Conservation (phyloP, 306 rosid genomes). For the Acacia melanoxylon region DNA sequence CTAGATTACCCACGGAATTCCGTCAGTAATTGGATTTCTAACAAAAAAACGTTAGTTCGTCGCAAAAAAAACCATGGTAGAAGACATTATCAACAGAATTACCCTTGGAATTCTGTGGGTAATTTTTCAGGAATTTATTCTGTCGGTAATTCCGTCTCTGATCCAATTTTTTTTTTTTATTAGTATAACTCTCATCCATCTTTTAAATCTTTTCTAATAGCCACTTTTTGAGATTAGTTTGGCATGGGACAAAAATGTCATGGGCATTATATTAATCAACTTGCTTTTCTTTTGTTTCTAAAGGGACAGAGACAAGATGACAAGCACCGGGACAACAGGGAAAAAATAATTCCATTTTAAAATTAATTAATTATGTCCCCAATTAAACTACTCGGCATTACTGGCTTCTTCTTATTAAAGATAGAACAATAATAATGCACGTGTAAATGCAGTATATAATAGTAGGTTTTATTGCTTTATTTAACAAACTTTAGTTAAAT, state of each 20-base stretch:
- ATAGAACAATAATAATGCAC: conserved; percentile 1
- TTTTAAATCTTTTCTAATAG: conserved; percentile 5
- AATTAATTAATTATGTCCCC: neutral
- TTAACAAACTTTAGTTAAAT: neutral
- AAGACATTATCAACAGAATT: too few species aligned
- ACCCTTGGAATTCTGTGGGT: too few species aligned
- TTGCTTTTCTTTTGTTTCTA: neutral
- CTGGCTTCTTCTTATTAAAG: conserved; percentile 11
- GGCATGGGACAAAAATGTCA: conserved; percentile 36
- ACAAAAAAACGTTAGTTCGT: too few species aligned
- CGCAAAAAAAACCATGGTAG: too few species aligned
- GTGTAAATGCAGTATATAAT: conserved; percentile 2
- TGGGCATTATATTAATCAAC: conserved; percentile 25
- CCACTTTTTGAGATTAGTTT: conserved; percentile 31
- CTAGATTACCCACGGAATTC: too few species aligned
- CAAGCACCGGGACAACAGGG: conserved; percentile 35
- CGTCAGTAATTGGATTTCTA: too few species aligned
- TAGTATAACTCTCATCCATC: neutral
- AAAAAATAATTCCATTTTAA: conserved; percentile 25
- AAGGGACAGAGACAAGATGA: conserved; percentile 42
- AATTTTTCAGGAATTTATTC: too few species aligned
- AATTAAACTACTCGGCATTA: neutral
- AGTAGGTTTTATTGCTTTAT: neutral
- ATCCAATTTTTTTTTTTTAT: too few species aligned
- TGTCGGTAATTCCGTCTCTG: too few species aligned